phyloP scores from a whole-genome alignment of 139 green algal genomes.

The Zygnema circumcarinatum region DNA sequence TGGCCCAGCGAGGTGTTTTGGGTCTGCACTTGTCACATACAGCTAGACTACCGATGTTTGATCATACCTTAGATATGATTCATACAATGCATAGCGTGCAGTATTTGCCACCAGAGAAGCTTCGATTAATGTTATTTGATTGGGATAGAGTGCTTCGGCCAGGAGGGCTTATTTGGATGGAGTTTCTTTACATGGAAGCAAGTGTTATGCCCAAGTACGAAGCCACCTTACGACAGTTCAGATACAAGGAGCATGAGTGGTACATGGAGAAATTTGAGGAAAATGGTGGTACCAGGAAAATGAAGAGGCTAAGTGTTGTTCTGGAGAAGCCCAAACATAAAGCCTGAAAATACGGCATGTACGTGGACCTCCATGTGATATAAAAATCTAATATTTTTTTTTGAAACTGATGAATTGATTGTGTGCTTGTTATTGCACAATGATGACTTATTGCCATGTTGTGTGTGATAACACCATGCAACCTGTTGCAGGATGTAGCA shows the following conservation, averaged over 20 bases:
- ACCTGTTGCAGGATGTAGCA: too few relatives aligned
- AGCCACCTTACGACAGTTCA: not conserved
- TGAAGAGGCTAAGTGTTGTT: constrained; percentile 2
- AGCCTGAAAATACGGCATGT: too few relatives aligned
- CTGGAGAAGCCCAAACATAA: not conserved
- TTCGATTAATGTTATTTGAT: constrained; percentile 13
- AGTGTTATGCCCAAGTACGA: not conserved
- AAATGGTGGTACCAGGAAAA: not conserved
- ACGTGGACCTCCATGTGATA: too few relatives aligned
- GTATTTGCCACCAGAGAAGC: not conserved
- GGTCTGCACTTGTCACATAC: constrained; percentile 17
- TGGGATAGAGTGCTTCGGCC: constrained; percentile 26
- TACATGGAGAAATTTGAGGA: not conserved
- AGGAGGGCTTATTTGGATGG: constrained; percentile 9
- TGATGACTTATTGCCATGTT: too few relatives aligned
- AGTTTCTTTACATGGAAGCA: constrained; percentile 2
- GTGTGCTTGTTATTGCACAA: too few relatives aligned
- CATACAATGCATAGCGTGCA: constrained; percentile 31
- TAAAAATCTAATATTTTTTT: too few relatives aligned
- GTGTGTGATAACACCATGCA: too few relatives aligned
- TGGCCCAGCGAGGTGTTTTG: constrained; percentile 10
- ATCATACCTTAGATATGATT: constrained; percentile 21
- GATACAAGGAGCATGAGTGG: constrained; percentile 16
- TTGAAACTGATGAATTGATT: too few relatives aligned
- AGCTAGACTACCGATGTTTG: constrained; percentile 22